A percentile compares a stretch with the other conserved stretches of the same genome.
Evolutionary conservation across 2,329 filamentous ascomycete genomes (phyloP).

Genomic region (Penicillium sp.): DNA sequence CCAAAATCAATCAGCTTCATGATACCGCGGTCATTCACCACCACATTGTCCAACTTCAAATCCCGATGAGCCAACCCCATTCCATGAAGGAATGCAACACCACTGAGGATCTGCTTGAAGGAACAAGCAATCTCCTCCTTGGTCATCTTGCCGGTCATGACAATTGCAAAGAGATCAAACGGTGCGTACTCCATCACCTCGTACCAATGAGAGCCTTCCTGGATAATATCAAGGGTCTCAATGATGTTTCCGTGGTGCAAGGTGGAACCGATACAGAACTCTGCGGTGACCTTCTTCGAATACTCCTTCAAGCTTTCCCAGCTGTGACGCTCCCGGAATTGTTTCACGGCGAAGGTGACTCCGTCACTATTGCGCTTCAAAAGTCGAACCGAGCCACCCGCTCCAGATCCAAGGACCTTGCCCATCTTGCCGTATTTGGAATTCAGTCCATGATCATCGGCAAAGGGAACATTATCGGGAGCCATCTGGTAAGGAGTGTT

Average conservation of each 20-base stretch:
- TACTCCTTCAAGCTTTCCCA: slow-evolving; percentile 96
- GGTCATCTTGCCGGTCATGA: slow-evolving; percentile 98
- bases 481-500: slow-evolving; percentile 56
- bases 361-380: slow-evolving; percentile 93
- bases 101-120: slow-evolving; percentile 91
- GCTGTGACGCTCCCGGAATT: slow-evolving; percentile 86
- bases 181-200: slow-evolving; percentile 99
- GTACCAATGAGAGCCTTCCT: slow-evolving; percentile 92
- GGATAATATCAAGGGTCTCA: slow-evolving; percentile 93
- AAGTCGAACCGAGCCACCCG: slow-evolving; percentile 88
- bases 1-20: slow-evolving; percentile 99
- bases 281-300: slow-evolving; percentile 95
- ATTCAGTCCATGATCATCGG: slow-evolving; percentile 85
- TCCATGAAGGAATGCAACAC: slow-evolving; percentile 90
- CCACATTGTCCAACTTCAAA: slow-evolving; percentile 95
- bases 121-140: slow-evolving; percentile 87
- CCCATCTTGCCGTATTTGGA: slow-evolving; percentile 96
- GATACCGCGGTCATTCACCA: slow-evolving; percentile 92
- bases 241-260: slow-evolving; percentile 98
- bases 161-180: slow-evolving; percentile 92
- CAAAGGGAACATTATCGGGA: slow-evolving; percentile 70
- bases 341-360: slow-evolving; percentile 95
- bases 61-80: slow-evolving; percentile 95
- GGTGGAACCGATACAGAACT: slow-evolving; percentile 97
- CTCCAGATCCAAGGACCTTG: slow-evolving; percentile 88